These are phyloP conservation scores for Vigna nakashimae DNA, from an alignment of 306 rosid genomes.

Conservation along the genomic window DNA sequence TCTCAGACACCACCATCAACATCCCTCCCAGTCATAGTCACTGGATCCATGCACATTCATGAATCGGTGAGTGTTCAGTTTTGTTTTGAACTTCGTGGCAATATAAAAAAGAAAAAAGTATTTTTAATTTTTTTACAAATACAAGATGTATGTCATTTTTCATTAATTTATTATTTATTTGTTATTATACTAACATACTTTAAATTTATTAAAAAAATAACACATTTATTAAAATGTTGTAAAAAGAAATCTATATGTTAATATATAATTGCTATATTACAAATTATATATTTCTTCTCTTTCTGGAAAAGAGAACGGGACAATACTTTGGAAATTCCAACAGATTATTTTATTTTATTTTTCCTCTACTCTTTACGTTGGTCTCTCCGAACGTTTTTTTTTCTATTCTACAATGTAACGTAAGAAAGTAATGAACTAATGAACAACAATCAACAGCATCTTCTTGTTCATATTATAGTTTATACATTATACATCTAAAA, in stretches of 20 bases:
- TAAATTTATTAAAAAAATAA: no score
- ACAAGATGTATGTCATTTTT: no score
- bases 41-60: not conserved
- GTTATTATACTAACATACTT: no score
- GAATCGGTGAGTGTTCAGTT: not conserved
- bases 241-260: no score
- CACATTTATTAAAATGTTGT: no score
- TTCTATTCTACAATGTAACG: not conserved
- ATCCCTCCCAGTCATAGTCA: not conserved
- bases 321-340: not conserved
- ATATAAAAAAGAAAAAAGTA: not conserved
- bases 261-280: no score
- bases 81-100: not conserved
- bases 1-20: not conserved
- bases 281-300: not conserved
- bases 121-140: no score
- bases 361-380: not conserved
- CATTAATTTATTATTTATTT: no score
- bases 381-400: conserved; percentile 18
- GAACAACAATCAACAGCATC: not conserved
- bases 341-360: not conserved
- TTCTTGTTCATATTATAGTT: not conserved
- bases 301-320: conserved; percentile 15
- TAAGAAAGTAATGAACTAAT: not conserved
- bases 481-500: not conserved